phyloP scores from a whole-genome alignment of 179 eudicot genomes.

The Sideroxylon spinosum region DNA sequence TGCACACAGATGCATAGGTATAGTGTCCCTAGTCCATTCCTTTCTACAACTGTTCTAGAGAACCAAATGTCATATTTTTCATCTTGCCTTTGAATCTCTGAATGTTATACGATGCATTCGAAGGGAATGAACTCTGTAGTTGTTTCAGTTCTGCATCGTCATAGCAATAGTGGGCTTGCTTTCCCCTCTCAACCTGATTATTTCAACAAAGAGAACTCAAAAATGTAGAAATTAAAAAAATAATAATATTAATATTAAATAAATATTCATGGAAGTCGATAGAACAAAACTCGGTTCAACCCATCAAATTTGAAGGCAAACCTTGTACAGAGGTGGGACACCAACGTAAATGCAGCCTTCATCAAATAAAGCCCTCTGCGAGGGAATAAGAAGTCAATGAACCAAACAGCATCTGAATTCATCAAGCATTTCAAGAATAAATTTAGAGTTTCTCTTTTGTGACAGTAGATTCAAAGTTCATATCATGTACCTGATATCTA shows the following conservation, averaged over 20 bases:
- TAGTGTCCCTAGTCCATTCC: neutral
- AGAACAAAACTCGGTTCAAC: neutral
- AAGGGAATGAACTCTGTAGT: slow-evolving; percentile 57
- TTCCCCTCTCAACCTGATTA: slow-evolving; percentile 83
- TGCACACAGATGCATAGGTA: neutral
- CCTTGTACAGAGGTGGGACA: slow-evolving; percentile 95
- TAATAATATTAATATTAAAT: neutral
- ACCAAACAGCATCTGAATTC: neutral
- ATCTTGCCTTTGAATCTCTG: slow-evolving; percentile 87
- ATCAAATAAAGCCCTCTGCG: slow-evolving; percentile 92
- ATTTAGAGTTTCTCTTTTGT: neutral
- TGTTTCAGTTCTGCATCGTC: slow-evolving; percentile 68
- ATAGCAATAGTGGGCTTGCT: slow-evolving; percentile 74
- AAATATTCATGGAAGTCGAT: neutral
- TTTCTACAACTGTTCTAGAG: slow-evolving; percentile 1
- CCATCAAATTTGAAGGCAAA: slow-evolving; percentile 22
- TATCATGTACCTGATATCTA: slow-evolving; percentile 75
- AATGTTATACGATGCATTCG: slow-evolving; percentile 85
- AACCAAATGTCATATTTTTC: neutral
- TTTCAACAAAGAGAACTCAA: slow-evolving; percentile 4
- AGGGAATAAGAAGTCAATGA: slow-evolving; percentile 16
- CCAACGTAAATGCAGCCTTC: slow-evolving; percentile 94
- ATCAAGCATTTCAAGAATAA: neutral
- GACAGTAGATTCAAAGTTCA: neutral
- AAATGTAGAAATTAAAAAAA: neutral